These are phyloP conservation scores for Thamnidium elegans DNA, from an alignment of 192 early-diverging fungal species.

Conservation along the genomic window DNA sequence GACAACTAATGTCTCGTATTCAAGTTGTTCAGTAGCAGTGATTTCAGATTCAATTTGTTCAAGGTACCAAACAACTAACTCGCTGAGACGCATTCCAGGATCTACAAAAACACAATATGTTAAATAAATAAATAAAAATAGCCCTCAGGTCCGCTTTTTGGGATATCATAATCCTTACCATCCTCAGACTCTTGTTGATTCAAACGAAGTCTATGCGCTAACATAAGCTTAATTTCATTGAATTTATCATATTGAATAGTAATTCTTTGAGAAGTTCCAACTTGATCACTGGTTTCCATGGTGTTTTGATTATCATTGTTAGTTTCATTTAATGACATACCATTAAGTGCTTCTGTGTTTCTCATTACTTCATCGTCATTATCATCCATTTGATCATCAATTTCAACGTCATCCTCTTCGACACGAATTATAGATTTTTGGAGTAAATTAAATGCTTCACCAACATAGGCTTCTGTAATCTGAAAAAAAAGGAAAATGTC, in stretches of 20 bases:
- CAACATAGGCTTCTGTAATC: conserved; percentile 73
- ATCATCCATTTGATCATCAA: conserved; percentile 50
- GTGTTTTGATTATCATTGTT: conserved; percentile 12
- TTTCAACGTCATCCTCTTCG: conserved; percentile 72
- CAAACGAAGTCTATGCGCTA: conserved; percentile 44
- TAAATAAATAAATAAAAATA: background rate
- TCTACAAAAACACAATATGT: background rate
- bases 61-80: conserved; percentile 73
- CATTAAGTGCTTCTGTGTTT: conserved; percentile 32
- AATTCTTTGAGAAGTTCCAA: conserved; percentile 36
- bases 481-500: conserved; percentile 6
- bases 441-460: conserved; percentile 81
- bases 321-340: conserved; percentile 18
- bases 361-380: conserved; percentile 27
- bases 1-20: conserved; percentile 56
- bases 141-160: background rate
- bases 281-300: conserved; percentile 33
- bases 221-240: conserved; percentile 51
- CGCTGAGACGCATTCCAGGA: conserved; percentile 49
- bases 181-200: conserved; percentile 22
- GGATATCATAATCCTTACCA: background rate
- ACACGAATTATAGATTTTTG: conserved; percentile 88
- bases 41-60: conserved; percentile 61
- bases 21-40: conserved; percentile 59
- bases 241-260: conserved; percentile 61